Conservation (phyloP, 129 eudicot genomes). For the Flaveria linearis region DNA sequence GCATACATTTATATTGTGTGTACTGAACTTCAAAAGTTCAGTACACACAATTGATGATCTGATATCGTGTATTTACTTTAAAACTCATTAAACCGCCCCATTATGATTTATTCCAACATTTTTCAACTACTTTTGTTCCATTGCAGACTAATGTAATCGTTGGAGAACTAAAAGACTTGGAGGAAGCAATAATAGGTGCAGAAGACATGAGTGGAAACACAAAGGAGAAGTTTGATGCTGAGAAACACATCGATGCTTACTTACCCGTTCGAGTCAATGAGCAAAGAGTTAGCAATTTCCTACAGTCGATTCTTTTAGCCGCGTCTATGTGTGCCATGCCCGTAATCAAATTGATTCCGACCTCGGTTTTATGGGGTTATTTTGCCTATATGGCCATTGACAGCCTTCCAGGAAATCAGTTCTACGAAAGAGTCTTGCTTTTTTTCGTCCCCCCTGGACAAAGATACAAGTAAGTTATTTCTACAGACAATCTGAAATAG, state of each 20-base stretch:
- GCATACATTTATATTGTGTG: neutral
- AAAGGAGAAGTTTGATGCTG: conserved; percentile 45
- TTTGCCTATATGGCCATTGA: conserved; percentile 64
- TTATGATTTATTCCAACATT: neutral
- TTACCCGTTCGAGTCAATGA: conserved; percentile 77
- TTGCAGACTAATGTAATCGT: conserved; percentile 47
- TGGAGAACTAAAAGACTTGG: conserved; percentile 50
- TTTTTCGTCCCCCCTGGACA: conserved; percentile 39
- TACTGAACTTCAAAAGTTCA: too few species aligned
- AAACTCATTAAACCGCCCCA: neutral
- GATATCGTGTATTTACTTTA: neutral
- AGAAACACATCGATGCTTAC: conserved; percentile 55
- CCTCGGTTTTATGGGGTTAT: conserved; percentile 83
- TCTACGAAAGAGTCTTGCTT: conserved; percentile 54
- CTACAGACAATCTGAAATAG: too few species aligned
- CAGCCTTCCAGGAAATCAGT: conserved; percentile 60
- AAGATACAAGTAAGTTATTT: conserved; percentile 43
- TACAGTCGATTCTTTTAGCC: conserved; percentile 61
- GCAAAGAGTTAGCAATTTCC: conserved; percentile 70
- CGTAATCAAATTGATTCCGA: conserved; percentile 58
- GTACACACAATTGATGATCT: neutral
- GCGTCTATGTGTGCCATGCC: conserved; percentile 55
- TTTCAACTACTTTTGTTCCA: neutral
- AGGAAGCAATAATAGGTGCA: conserved; percentile 55
- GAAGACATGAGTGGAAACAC: conserved; percentile 32